phyloP scores from a whole-genome alignment of 805 yeast species.

The Candida saitoana region DNA sequence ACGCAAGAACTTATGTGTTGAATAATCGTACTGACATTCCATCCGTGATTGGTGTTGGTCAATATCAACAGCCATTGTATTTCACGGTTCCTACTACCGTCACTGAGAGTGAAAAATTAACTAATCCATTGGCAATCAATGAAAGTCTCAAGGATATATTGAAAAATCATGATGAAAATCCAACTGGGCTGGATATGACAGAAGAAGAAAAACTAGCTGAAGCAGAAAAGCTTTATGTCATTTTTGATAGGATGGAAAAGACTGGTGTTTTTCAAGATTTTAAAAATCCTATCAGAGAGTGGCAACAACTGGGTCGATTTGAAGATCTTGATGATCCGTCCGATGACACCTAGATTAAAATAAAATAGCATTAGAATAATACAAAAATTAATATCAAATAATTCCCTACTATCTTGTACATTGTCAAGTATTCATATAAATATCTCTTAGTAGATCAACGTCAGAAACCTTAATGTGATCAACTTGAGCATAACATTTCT shows the following conservation, averaged over 20 bases:
- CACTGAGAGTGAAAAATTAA: not conserved
- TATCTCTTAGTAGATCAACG: too few relatives aligned
- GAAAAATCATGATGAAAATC: not conserved
- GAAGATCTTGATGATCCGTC: slow-evolving; percentile 15
- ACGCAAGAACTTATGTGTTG: slow-evolving; percentile 13
- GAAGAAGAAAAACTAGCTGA: slow-evolving; percentile 41
- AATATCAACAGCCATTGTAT: slow-evolving; percentile 14
- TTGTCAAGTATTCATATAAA: too few relatives aligned
- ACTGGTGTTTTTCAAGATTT: slow-evolving; percentile 32
- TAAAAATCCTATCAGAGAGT: slow-evolving; percentile 36
- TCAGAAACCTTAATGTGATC: too few relatives aligned
- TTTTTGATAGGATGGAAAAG: slow-evolving; percentile 39
- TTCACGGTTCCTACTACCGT: slow-evolving; percentile 10
- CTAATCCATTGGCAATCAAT: slow-evolving; percentile 1
- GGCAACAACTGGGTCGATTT: slow-evolving; percentile 31
- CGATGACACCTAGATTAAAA: not conserved
- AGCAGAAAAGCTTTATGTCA: slow-evolving; percentile 39
- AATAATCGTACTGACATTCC: slow-evolving; percentile 13
- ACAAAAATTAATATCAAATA: too few relatives aligned
- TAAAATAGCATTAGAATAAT: too few relatives aligned
- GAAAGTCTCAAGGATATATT: slow-evolving; percentile 2
- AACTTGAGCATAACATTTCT: too few relatives aligned
- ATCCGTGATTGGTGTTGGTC: slow-evolving; percentile 12
- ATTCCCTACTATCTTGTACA: too few relatives aligned
- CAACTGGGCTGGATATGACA: slow-evolving; percentile 21